Evolutionary conservation across 2,329 filamentous ascomycete species (phyloP), one percentile per base, ranked within the genome.

Genomic region (Davidsoniella eucalypti): DNA sequence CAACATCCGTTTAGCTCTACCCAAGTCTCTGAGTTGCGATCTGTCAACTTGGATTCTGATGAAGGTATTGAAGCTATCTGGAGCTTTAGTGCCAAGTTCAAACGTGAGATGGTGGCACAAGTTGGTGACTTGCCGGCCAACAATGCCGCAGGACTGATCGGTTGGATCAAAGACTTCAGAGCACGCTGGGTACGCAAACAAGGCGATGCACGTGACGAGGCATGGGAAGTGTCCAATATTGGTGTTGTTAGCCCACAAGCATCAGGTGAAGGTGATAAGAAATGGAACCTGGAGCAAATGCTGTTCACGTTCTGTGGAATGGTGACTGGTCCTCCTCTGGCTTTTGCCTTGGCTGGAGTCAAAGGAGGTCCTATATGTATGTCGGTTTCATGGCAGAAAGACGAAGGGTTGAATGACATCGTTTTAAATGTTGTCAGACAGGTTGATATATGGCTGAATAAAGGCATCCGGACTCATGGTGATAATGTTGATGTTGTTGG

Each of bases 171-270:
- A 2, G 67, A 77, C 61, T 71, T 68, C 61, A 58, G 60, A 38
- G 56, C 57, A 1, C 69, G 65, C 53, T 69, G 68, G 55, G 53
- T 56, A 3, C 57, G 58, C 1, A 68, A 67, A 55, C 57, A 74
- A 14, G 71, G 71, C 1, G 58, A 62, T 49, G 56, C 61, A 10
- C 65, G 72, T 8, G 58, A 62, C 2, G 56, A 56, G 2, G 68
- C 70, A 1, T 77, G 72, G 67, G 69, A 71, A 54, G 56, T 77
- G 4, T 75, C 69, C 53, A 78, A 77, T 56, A 53, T 76, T 4
- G 74, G 75, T 1, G 61, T 62, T 12, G 57, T 71, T n/a, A 57
- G 16, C 4, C 33, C 41, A 4, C 18, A 42, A 8, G 17, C 16
- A 7, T 40, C 8, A 14, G 38, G 17, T n/a, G 8, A 29, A 18